A percentile compares a stretch with the other conserved stretches of the same genome.
phyloP scores from a whole-genome alignment of 371 early-diverging fungal genomes.

The Chytridiales sp. region DNA sequence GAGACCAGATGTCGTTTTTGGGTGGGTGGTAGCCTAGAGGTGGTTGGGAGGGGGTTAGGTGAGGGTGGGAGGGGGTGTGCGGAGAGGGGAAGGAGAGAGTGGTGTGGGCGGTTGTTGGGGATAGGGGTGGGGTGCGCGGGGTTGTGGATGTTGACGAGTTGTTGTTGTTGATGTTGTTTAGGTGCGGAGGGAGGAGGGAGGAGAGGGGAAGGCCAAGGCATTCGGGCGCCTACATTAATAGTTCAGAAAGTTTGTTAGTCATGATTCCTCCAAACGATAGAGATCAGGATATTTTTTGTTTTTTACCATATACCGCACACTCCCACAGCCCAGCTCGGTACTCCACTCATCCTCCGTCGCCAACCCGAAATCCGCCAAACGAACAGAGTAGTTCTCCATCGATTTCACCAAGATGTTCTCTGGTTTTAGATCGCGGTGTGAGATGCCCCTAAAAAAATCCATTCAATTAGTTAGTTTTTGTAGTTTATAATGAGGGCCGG shows the following conservation, averaged over 20 bases:
- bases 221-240: constrained; percentile 66
- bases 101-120: constrained; percentile 72
- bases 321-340: constrained; percentile 85
- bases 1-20: constrained; percentile 79
- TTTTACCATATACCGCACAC: constrained; percentile 82
- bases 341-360: constrained; percentile 75
- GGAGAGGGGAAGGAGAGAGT: too few relatives aligned
- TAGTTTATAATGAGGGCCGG: too few relatives aligned
- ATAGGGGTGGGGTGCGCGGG: constrained; percentile 11
- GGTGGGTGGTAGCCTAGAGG: constrained; percentile 57
- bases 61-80: constrained; percentile 53
- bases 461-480: too few relatives aligned
- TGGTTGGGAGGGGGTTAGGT: neutral
- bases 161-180: constrained; percentile 44
- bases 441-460: constrained; percentile 64
- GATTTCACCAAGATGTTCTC: constrained; percentile 78
- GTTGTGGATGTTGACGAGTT: neutral
- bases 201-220: constrained; percentile 44
- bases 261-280: neutral
- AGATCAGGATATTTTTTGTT: neutral
- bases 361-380: constrained; percentile 93
- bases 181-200: constrained; percentile 18
- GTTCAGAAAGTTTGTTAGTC: neutral
- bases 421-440: constrained; percentile 88
- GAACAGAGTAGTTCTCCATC: constrained; percentile 50